Conservation (phyloP, 2,329 filamentous ascomycete genomes). For the Trichoderma breve region DNA sequence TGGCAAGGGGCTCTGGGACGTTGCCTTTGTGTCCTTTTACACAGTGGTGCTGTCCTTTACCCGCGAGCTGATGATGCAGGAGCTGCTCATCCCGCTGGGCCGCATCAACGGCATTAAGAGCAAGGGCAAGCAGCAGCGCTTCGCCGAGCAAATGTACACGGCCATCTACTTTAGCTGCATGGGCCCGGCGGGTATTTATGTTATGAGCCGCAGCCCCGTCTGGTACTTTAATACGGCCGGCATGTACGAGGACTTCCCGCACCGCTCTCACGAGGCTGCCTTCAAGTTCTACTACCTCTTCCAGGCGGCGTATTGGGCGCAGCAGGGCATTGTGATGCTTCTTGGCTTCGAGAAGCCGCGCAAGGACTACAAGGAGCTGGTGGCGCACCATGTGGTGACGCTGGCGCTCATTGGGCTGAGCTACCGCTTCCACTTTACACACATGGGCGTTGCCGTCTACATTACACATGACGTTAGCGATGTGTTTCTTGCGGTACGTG, state of each 20-base stretch:
- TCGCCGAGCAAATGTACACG: conserved; percentile 95
- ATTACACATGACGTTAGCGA: conserved; percentile 90
- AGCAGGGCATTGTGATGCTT: conserved; percentile 83
- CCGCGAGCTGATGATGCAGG: conserved; percentile 92
- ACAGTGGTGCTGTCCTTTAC: conserved; percentile 85
- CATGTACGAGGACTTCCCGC: conserved; percentile 87
- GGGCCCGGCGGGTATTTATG: conserved; percentile 78
- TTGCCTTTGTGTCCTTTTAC: conserved; percentile 85
- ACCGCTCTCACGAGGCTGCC: conserved; percentile 69
- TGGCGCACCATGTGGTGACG: conserved; percentile 86
- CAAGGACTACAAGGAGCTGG: conserved; percentile 90
- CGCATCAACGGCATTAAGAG: conserved; percentile 62
- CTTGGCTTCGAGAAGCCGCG: conserved; percentile 85
- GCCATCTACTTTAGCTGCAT: conserved; percentile 82
- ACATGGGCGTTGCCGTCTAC: conserved; percentile 91
- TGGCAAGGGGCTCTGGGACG: conserved; percentile 79
- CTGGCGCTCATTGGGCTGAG: conserved; percentile 76
- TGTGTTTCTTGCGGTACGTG: conserved; percentile 77
- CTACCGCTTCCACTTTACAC: conserved; percentile 93
- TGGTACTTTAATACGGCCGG: conserved; percentile 90
- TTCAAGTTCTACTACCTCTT: conserved; percentile 96
- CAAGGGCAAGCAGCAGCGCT: conserved; percentile 76
- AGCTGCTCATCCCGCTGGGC: conserved; percentile 74
- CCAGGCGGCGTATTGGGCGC: conserved; percentile 88
- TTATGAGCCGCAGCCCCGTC: conserved; percentile 81